A percentile compares a stretch with the other conserved stretches of the same genome.
Conservation (phyloP, 148 eudicot genomes). For the Spergularia bocconei region DNA sequence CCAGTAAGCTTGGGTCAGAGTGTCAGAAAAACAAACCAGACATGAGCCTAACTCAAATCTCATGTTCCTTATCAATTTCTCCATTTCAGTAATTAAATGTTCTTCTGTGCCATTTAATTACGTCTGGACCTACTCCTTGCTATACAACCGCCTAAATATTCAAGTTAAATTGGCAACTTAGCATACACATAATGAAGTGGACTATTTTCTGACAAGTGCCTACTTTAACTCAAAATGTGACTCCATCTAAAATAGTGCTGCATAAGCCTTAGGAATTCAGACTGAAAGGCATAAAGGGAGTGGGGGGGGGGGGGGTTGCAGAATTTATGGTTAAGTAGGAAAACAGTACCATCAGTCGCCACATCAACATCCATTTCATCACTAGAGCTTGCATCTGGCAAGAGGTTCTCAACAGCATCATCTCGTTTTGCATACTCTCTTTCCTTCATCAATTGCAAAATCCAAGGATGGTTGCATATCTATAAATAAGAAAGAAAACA, state of each 20-base stretch:
- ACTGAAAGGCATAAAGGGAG: not conserved
- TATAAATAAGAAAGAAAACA: conserved; percentile 26
- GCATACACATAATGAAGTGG: not conserved
- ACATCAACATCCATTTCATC: conserved; percentile 70
- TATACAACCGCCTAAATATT: too few species aligned
- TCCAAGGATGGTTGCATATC: conserved; percentile 98
- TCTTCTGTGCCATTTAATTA: not conserved
- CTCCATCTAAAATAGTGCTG: not conserved
- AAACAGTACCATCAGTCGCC: conserved; percentile 63
- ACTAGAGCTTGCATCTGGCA: conserved; percentile 72
- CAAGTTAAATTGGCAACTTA: too few species aligned
- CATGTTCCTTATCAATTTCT: not conserved
- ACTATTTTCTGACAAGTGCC: not conserved
- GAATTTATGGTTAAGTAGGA: not conserved
- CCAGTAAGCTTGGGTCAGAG: not conserved
- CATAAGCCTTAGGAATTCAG: not conserved
- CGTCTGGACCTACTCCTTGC: too few species aligned
- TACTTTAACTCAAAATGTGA: not conserved
- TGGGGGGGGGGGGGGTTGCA: too few species aligned
- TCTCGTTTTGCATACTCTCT: conserved; percentile 56
- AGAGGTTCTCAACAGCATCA: conserved; percentile 48
- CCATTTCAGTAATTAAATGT: not conserved
- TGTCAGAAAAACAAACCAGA: not conserved
- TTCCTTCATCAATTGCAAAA: conserved; percentile 78
- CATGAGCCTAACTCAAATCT: not conserved